Base-by-base conservation (phyloP, 139 green algal species). In the Chlamydomonas asymmetrica region DNA sequence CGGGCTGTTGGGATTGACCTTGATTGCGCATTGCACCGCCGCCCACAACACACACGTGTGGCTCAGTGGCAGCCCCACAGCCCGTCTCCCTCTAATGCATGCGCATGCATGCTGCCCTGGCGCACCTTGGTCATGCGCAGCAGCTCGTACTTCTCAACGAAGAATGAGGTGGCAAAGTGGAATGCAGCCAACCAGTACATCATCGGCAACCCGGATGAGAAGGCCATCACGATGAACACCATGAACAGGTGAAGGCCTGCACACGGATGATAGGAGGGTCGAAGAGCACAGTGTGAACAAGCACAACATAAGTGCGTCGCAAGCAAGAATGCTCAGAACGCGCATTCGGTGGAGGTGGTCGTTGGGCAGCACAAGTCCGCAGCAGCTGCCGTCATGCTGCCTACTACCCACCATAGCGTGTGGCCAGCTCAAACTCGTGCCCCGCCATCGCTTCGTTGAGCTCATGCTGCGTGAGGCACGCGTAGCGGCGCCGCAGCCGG, bases 211-310 rank as follows among this genome's bases (percentile, higher is more conserved):
- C 73, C 84, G 4, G 54, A 35, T 1, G 61, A 81, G 56, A 88
- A 87, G 13, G 84, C 65, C 67, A 89, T 65, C 5, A 67, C 61
- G 7, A 90, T 79, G 52, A 87, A 92, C 4, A 91, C 71, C 16
- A 84, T 65, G 65, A 85, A 85, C 39, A 92, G 68, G 54, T 84
- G 78, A 75, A 88, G 79, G n/a, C 84, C 84, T 87, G 86, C 9
- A n/a, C n/a, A n/a, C n/a, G n/a, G n/a, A n/a, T n/a, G n/a, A n/a
- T n/a, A n/a, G n/a, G n/a, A n/a, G n/a, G n/a, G n/a, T n/a, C n/a
- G n/a, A n/a, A n/a, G n/a, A n/a, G n/a, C n/a, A n/a, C n/a, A n/a
- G n/a, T n/a, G n/a, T n/a, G n/a, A n/a, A n/a, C n/a, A n/a, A n/a
- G n/a, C n/a, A n/a, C n/a, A n/a, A n/a, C n/a, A n/a, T n/a, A n/a